phyloP scores from a whole-genome alignment of 306 rosid genomes.

The Corylus americana region DNA sequence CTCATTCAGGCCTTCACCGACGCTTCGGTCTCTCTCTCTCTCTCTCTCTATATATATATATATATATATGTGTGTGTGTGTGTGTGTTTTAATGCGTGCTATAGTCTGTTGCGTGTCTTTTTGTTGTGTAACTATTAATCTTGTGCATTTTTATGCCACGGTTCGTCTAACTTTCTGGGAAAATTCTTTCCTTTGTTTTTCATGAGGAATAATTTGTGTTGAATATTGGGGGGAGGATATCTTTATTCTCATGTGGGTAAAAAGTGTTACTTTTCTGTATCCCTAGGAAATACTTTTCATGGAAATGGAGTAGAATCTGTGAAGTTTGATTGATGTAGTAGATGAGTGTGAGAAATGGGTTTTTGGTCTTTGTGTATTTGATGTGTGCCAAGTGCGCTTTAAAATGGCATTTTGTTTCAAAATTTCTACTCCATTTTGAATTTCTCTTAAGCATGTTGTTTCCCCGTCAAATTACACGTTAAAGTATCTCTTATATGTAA shows the following conservation, averaged over 20 bases:
- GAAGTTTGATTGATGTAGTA: not conserved
- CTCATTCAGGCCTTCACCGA: constrained; percentile 49
- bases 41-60: not conserved
- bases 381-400: not conserved
- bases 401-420: not conserved
- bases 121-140: too few species aligned
- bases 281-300: not conserved
- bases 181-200: not conserved
- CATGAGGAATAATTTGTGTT: not conserved
- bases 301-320: not conserved
- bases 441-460: not conserved
- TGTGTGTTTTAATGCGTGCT: not conserved
- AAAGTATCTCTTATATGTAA: not conserved
- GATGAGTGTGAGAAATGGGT: not conserved
- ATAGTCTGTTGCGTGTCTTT: too few species aligned
- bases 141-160: too few species aligned
- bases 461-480: not conserved
- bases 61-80: not conserved
- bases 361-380: not conserved
- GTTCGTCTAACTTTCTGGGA: too few species aligned
- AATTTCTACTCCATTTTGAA: not conserved
- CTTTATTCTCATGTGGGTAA: not conserved
- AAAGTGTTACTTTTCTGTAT: not conserved
- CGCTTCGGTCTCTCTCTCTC: constrained; percentile 36
- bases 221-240: not conserved